Conservation (phyloP, 768 basidiomycete species). For the Leccinum ochraceum region DNA sequence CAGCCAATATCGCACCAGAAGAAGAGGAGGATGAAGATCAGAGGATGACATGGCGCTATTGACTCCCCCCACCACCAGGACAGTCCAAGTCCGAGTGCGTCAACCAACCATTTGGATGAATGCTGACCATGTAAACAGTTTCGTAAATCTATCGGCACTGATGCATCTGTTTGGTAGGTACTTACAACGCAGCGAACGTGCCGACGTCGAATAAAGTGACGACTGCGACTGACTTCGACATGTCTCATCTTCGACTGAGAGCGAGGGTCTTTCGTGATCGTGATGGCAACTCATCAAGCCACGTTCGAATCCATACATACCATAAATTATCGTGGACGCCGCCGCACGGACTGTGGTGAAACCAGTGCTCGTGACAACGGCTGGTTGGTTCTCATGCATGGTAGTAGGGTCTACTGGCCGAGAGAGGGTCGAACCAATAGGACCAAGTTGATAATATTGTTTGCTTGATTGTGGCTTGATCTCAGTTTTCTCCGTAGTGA, state of each 20-base stretch:
- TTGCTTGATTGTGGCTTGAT: too few relatives aligned
- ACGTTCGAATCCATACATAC: too few relatives aligned
- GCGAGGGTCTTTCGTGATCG: neutral
- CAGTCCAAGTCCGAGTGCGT: neutral
- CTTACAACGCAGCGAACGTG: neutral
- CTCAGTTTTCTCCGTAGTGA: neutral
- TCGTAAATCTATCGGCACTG: neutral
- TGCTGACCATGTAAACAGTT: neutral
- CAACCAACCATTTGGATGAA: neutral
- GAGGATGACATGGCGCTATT: neutral
- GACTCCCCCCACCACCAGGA: neutral
- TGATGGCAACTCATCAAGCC: neutral
- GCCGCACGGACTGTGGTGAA: too few relatives aligned
- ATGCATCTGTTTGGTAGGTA: neutral
- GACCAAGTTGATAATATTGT: too few relatives aligned
- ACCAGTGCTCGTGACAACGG: too few relatives aligned
- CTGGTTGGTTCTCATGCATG: too few relatives aligned
- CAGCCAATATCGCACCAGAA: neutral
- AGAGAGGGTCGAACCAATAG: too few relatives aligned
- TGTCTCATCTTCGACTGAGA: neutral
- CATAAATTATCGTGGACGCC: too few relatives aligned
- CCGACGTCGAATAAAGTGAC: neutral
- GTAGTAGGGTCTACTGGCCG: too few relatives aligned
- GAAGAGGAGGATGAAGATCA: neutral
- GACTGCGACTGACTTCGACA: too few relatives aligned